A percentile compares a stretch with the other conserved stretches of the same genome.
Evolutionary conservation across 2,329 filamentous ascomycete species (phyloP).

Genomic region (Alternaria arborescens): DNA sequence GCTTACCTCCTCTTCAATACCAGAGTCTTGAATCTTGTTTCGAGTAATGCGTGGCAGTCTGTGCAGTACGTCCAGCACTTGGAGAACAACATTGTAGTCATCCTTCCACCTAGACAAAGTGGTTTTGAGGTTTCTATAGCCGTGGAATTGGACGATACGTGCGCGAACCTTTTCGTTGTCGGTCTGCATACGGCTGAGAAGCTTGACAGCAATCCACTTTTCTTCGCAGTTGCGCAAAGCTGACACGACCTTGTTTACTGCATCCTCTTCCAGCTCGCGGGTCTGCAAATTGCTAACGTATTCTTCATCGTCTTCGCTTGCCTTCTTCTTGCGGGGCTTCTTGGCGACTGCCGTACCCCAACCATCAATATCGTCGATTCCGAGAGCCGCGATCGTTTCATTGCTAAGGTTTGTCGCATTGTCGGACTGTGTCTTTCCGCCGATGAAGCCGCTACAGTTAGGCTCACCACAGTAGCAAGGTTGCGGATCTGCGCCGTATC

Average conservation of each 20-base stretch:
- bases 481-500: conserved; percentile 95
- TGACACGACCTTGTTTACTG: conserved; percentile 94
- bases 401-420: conserved; percentile 89
- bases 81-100: conserved; percentile 88
- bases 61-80: conserved; percentile 88
- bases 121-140: conserved; percentile 92
- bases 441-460: conserved; percentile 96
- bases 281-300: conserved; percentile 90
- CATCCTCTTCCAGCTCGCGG: conserved; percentile 79
- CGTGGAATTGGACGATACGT: conserved; percentile 93
- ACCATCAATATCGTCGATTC: conserved; percentile 89
- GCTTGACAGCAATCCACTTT: conserved; percentile 98
- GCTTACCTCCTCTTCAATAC: conserved; percentile 85
- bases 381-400: conserved; percentile 91
- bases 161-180: conserved; percentile 88
- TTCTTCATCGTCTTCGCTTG: conserved; percentile 89
- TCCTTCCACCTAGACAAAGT: conserved; percentile 84
- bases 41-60: conserved; percentile 88
- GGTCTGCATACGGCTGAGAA: conserved; percentile 86
- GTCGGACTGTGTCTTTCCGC: conserved; percentile 96
- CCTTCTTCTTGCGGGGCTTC: conserved; percentile 92
- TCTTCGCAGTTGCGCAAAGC: conserved; percentile 97
- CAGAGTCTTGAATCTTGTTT: conserved; percentile 97
- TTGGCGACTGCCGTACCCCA: conserved; percentile 93
- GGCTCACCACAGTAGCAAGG: conserved; percentile 95